phyloP scores from a whole-genome alignment of 2,329 filamentous ascomycete species.

The Sporothrix phasma region DNA sequence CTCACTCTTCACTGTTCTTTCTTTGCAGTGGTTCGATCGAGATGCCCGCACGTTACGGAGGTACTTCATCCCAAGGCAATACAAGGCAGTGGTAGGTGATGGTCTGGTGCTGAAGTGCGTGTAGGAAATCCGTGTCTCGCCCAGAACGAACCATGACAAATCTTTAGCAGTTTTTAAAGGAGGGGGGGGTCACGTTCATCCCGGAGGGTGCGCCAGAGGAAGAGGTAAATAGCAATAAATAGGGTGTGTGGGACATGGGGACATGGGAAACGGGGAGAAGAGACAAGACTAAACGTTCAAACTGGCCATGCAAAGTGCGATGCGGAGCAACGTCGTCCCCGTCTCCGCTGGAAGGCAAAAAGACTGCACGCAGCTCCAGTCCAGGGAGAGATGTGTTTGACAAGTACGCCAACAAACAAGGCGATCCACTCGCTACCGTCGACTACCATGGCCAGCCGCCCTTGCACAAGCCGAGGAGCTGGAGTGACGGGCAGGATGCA shows the following conservation, averaged over 20 bases:
- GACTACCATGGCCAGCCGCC: neutral
- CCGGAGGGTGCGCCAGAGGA: neutral
- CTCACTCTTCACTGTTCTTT: no score
- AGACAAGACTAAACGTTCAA: neutral
- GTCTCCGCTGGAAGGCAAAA: neutral
- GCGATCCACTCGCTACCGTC: no score
- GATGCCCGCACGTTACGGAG: neutral
- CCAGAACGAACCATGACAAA: conserved; percentile 15
- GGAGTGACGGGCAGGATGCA: neutral
- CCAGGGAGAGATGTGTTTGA: neutral
- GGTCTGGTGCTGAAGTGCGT: neutral
- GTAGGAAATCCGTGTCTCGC: neutral
- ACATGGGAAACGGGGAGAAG: neutral
- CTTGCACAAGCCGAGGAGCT: neutral
- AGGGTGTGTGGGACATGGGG: neutral
- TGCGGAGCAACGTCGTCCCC: neutral
- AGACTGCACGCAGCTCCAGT: neutral
- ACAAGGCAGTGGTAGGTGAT: neutral
- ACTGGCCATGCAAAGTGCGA: neutral
- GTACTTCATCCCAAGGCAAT: no score
- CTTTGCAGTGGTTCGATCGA: no score
- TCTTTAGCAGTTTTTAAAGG: conserved; percentile 11
- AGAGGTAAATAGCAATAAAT: neutral
- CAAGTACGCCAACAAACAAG: no score
- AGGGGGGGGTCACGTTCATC: neutral